These are phyloP conservation scores for Phytophthora pseudosyringae DNA, from an alignment of 352 stramenopile species.

Conservation along the genomic window DNA sequence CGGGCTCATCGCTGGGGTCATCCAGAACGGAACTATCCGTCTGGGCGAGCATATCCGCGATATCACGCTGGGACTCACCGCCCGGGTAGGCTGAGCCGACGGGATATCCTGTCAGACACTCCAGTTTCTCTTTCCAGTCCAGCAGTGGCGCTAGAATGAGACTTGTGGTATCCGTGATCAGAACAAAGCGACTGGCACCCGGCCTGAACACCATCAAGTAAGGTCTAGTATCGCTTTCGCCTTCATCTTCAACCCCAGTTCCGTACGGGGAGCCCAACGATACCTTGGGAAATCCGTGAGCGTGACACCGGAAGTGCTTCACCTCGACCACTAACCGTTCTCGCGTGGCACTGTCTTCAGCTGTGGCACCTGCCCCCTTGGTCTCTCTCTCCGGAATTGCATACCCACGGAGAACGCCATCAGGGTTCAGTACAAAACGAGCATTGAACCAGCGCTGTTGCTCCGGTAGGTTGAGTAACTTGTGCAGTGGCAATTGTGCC, in stretches of 20 bases:
- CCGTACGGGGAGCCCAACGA: slow-evolving; percentile 14
- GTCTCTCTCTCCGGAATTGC: background rate
- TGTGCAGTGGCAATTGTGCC: slow-evolving; percentile 42
- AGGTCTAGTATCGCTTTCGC: slow-evolving; percentile 39
- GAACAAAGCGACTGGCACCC: slow-evolving; percentile 56
- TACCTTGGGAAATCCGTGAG: slow-evolving; percentile 38
- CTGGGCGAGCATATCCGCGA: slow-evolving; percentile 32
- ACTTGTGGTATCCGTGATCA: slow-evolving; percentile 55
- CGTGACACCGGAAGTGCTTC: slow-evolving; percentile 58
- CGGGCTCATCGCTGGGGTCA: slow-evolving; percentile 7
- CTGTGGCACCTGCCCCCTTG: background rate
- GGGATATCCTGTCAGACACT: slow-evolving; percentile 32
- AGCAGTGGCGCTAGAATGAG: slow-evolving; percentile 46
- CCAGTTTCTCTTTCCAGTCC: slow-evolving; percentile 66
- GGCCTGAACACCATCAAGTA: slow-evolving; percentile 68
- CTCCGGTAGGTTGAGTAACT: slow-evolving; percentile 58
- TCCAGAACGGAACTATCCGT: slow-evolving; percentile 18
- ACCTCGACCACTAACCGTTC: slow-evolving; percentile 54
- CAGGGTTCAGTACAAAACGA: slow-evolving; percentile 52
- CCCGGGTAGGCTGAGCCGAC: background rate
- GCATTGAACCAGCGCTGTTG: slow-evolving; percentile 59
- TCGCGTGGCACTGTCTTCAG: slow-evolving; percentile 12
- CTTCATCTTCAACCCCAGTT: slow-evolving; percentile 9
- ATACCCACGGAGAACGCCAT: slow-evolving; percentile 53
- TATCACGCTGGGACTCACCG: slow-evolving; percentile 19